Percentiles rank a stretch among this genome's conserved stretches.
phyloP scores from a whole-genome alignment of 1,284 basidiomycete genomes.

The Caloboletus firmus region DNA sequence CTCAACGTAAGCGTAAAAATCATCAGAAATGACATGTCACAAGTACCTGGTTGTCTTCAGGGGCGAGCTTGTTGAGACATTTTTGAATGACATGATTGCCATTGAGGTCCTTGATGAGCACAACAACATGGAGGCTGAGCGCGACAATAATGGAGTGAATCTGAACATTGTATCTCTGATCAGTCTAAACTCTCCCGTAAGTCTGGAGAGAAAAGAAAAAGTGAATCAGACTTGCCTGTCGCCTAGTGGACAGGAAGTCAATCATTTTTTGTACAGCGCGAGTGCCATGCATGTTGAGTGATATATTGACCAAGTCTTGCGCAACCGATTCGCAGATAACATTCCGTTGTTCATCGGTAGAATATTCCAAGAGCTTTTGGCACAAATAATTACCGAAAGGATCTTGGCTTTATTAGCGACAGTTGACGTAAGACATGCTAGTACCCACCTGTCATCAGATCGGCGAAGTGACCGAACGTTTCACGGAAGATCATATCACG shows the following conservation, averaged over 20 bases:
- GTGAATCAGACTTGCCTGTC: conserved; percentile 68
- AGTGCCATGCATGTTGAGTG: conserved; percentile 99
- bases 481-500: conserved; percentile 99
- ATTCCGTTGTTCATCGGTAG: conserved; percentile 97
- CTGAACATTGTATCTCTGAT: conserved; percentile 80
- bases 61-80: conserved; percentile 95
- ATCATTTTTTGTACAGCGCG: conserved; percentile 99
- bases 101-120: conserved; percentile 99
- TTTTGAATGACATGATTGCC: conserved; percentile 99
- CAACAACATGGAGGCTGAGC: conserved; percentile 95
- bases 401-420: conserved; percentile 50
- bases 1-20: conserved; percentile 3
- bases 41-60: conserved; percentile 93
- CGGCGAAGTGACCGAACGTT: conserved; percentile 97
- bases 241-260: conserved; percentile 94
- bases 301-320: conserved; percentile 96
- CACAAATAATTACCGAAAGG: conserved; percentile 99
- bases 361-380: conserved; percentile 97
- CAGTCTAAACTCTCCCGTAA: conserved; percentile 60
- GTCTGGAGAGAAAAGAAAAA: conserved; percentile 37
- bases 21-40: background rate
- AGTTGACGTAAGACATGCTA: conserved; percentile 3
- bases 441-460: conserved; percentile 89
- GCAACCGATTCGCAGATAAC: conserved; percentile 97
- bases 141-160: conserved; percentile 98